These are phyloP conservation scores for Ulmus americana DNA, from an alignment of 331 rosid genomes.

Conservation along the genomic window DNA sequence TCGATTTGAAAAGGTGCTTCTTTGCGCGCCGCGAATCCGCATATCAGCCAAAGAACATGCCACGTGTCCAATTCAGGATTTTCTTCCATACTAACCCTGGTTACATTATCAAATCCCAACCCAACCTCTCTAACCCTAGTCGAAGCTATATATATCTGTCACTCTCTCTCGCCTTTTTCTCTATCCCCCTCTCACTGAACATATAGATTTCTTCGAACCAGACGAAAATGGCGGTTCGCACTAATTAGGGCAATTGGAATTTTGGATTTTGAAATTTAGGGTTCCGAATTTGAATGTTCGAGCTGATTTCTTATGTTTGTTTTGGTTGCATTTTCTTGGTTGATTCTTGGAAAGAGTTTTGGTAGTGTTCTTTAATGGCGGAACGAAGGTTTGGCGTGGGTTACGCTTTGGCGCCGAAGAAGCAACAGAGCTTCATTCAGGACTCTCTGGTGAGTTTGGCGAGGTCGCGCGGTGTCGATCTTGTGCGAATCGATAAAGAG, in stretches of 20 bases:
- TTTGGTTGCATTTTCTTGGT: conserved; percentile 6
- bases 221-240: neutral
- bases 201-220: conserved; percentile 15
- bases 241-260: conserved; percentile 11
- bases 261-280: neutral
- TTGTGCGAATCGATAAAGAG: conserved; percentile 46
- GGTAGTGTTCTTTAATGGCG: conserved; percentile 46
- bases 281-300: conserved; percentile 12
- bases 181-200: neutral
- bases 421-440: conserved; percentile 78
- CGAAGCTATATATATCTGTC: conserved; percentile 40
- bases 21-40: conserved; percentile 31
- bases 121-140: conserved; percentile 37
- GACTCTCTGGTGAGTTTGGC: conserved; percentile 61
- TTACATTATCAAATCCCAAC: conserved; percentile 23
- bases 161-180: neutral
- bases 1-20: conserved; percentile 13
- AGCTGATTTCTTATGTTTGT: conserved; percentile 3
- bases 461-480: conserved; percentile 65
- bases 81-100: neutral
- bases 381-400: conserved; percentile 65
- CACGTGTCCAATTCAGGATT: conserved; percentile 38
- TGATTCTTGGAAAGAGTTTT: too few relatives aligned
- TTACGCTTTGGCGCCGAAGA: conserved; percentile 81
- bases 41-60: conserved; percentile 13